These are phyloP conservation scores for Stephania cephalantha DNA, from an alignment of 164 flowering plant genomes.

Conservation along the genomic window DNA sequence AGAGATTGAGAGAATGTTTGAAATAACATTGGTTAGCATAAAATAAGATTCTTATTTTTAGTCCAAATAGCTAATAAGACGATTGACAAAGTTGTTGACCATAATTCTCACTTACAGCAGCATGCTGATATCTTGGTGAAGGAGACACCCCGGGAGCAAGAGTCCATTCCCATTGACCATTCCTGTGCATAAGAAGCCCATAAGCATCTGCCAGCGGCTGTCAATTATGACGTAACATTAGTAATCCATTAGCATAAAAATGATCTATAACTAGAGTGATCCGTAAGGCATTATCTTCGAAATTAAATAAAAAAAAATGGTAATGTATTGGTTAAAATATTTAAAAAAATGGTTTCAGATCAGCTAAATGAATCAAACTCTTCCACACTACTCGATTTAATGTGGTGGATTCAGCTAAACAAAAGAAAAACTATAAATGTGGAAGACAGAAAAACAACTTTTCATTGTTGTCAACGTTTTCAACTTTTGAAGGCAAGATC, in stretches of 20 bases:
- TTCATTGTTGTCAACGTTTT: too few relatives aligned
- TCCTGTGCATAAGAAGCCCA: slow-evolving; percentile 96
- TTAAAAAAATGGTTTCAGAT: too few relatives aligned
- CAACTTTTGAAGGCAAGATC: too few relatives aligned
- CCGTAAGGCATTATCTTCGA: background rate
- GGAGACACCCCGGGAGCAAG: slow-evolving; percentile 99
- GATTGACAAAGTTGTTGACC: background rate
- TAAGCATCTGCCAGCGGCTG: slow-evolving; percentile 98
- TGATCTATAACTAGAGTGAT: background rate
- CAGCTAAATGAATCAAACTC: too few relatives aligned
- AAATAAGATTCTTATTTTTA: background rate
- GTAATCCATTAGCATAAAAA: slow-evolving; percentile 5
- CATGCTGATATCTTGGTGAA: slow-evolving; percentile 94
- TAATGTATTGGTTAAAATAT: too few relatives aligned
- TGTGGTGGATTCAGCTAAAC: too few relatives aligned
- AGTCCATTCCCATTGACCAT: slow-evolving; percentile 99
- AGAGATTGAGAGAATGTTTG: background rate
- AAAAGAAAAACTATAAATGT: too few relatives aligned
- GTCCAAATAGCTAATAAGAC: background rate
- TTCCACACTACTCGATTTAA: too few relatives aligned
- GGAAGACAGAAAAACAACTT: too few relatives aligned
- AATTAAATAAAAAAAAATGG: background rate
- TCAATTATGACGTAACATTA: slow-evolving; percentile 14
- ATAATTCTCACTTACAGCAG: slow-evolving; percentile 67
- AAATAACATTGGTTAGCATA: background rate